Evolutionary conservation across 2,329 filamentous ascomycete genomes (phyloP).

Genomic region (Orbilia oligospora): DNA sequence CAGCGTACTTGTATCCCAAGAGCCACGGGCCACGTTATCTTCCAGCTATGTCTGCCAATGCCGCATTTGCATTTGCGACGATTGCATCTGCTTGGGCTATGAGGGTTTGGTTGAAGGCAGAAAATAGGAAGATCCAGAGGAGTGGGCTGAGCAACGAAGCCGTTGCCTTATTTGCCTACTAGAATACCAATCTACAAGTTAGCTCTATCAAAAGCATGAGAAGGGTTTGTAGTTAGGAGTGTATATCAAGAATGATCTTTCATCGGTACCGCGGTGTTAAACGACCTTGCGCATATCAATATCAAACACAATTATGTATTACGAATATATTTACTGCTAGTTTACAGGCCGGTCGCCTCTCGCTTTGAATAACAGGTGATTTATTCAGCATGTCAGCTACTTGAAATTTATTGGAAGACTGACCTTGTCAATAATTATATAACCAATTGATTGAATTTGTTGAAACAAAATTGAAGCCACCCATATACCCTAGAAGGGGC

Average conservation of each 20-base stretch:
- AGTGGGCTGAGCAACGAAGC: slow-evolving; percentile 32
- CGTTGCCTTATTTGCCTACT: slow-evolving; percentile 36
- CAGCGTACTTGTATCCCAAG: slow-evolving; percentile 70
- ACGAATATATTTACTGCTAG: not conserved
- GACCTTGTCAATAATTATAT: no score
- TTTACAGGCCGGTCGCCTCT: no score
- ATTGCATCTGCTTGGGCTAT: slow-evolving; percentile 69
- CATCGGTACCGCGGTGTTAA: not conserved
- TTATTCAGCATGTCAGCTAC: no score
- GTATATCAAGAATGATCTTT: not conserved
- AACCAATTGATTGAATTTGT: not conserved
- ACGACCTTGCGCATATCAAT: not conserved
- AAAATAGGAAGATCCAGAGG: slow-evolving; percentile 68
- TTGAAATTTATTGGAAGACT: no score
- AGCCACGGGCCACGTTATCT: slow-evolving; percentile 69
- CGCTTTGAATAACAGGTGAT: no score
- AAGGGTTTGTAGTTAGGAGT: not conserved
- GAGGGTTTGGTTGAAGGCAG: slow-evolving; percentile 67
- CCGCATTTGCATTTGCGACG: slow-evolving; percentile 68
- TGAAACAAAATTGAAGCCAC: not conserved
- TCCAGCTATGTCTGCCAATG: slow-evolving; percentile 69
- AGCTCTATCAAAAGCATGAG: not conserved
- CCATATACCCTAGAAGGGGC: not conserved
- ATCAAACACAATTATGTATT: not conserved
- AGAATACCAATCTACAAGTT: not conserved